Evolutionary conservation across 2,329 filamentous ascomycete species (phyloP).

Genomic region (Rachicladosporium sp.): DNA sequence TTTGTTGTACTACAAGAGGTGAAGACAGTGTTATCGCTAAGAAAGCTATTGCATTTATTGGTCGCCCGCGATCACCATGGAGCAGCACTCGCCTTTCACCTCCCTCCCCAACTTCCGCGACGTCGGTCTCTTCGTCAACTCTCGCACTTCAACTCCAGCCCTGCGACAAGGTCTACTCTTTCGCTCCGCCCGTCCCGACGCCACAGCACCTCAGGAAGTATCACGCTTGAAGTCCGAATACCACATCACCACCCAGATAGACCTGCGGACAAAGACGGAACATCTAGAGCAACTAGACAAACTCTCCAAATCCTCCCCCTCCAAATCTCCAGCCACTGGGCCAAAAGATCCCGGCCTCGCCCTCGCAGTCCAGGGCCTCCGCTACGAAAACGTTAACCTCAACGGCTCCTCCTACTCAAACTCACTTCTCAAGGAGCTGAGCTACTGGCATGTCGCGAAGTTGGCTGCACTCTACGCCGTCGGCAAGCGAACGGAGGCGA

Average conservation of each 20-base stretch:
- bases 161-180: slow-evolving; percentile 13
- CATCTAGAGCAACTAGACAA: slow-evolving; percentile 10
- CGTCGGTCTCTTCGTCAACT: slow-evolving; percentile 56
- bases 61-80: no score
- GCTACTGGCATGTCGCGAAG: slow-evolving; percentile 53
- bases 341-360: slow-evolving; percentile 55
- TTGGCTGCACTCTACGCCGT: slow-evolving; percentile 51
- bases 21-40: no score
- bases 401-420: slow-evolving; percentile 61
- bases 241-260: slow-evolving; percentile 60
- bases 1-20: no score
- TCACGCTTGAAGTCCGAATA: slow-evolving; percentile 45
- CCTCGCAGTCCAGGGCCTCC: slow-evolving; percentile 27
- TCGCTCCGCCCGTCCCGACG: slow-evolving; percentile 41
- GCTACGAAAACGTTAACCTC: slow-evolving; percentile 36
- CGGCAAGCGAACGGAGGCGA: slow-evolving; percentile 57
- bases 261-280: slow-evolving; percentile 60
- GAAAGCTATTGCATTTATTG: no score
- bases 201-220: slow-evolving; percentile 56
- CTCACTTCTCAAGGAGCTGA: slow-evolving; percentile 54
- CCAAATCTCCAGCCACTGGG: slow-evolving; percentile 1
- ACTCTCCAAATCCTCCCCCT: neutral
- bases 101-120: slow-evolving; percentile 62
- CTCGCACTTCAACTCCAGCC: slow-evolving; percentile 37
- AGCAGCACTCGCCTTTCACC: no score